Evolutionary conservation across 192 early-diverging fungal species (phyloP).

Genomic region (Tieghemiomyces parasiticus): DNA sequence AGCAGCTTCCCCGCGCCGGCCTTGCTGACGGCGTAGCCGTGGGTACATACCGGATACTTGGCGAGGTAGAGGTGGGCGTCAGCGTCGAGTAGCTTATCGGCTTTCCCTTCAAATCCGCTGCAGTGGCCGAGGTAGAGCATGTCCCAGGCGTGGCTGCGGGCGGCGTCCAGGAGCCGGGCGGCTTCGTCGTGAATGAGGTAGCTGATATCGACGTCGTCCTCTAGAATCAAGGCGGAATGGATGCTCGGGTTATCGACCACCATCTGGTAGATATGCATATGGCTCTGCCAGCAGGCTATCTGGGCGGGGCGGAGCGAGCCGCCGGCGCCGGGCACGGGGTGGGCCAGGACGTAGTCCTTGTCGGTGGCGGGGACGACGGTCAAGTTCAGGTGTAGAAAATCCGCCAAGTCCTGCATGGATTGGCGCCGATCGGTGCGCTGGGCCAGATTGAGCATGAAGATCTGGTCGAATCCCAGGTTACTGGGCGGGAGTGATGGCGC

Average conservation of each 20-base stretch:
- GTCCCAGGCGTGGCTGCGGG: conserved; percentile 19
- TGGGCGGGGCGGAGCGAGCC: conserved; percentile 11
- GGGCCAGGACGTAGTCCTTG: neutral
- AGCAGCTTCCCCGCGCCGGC: conserved; percentile 20
- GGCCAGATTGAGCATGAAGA: conserved; percentile 21
- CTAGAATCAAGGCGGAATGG: conserved; percentile 5
- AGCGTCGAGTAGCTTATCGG: conserved; percentile 9
- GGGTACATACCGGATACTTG: conserved; percentile 23
- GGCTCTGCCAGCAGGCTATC: conserved; percentile 24
- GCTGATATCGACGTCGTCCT: conserved; percentile 27
- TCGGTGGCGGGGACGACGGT: conserved; percentile 14
- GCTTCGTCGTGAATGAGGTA: conserved; percentile 17
- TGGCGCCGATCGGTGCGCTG: conserved; percentile 16
- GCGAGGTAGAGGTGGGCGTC: conserved; percentile 14
- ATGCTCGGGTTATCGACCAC: conserved; percentile 6
- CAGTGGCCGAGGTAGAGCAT: conserved; percentile 28
- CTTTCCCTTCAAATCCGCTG: conserved; percentile 15
- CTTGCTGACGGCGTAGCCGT: conserved; percentile 23
- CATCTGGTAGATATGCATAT: conserved; percentile 14
- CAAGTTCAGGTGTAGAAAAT: conserved; percentile 16
- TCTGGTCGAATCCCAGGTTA: conserved; percentile 24
- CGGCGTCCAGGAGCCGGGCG: conserved; percentile 12
- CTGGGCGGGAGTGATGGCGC: neutral
- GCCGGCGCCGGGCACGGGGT: conserved; percentile 19
- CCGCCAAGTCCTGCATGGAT: conserved; percentile 19